Evolutionary conservation across 2,329 filamentous ascomycete species (phyloP).

Genomic region (Dactylellina sp.): DNA sequence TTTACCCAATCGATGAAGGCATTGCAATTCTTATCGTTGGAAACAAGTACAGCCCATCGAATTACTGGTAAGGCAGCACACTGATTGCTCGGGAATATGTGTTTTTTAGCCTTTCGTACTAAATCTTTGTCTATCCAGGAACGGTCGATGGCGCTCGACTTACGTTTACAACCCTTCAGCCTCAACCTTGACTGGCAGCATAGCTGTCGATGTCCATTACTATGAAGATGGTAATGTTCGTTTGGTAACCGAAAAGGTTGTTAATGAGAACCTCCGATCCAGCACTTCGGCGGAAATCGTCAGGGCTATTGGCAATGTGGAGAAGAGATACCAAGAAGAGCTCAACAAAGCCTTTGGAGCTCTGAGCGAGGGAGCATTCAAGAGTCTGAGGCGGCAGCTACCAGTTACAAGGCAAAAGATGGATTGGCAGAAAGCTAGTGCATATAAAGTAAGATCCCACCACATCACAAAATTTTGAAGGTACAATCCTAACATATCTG

Average conservation of each 20-base stretch:
- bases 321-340: constrained; percentile 96
- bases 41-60: constrained; percentile 97
- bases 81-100: too few relatives aligned
- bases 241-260: constrained; percentile 84
- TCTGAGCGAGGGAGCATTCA: constrained; percentile 94
- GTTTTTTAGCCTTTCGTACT: background rate
- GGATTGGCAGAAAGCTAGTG: constrained; percentile 98
- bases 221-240: constrained; percentile 99
- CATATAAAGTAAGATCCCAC: constrained; percentile 80
- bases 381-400: constrained; percentile 88
- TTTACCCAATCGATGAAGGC: constrained; percentile 82
- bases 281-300: constrained; percentile 76
- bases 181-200: constrained; percentile 76
- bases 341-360: constrained; percentile 89
- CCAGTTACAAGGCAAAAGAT: constrained; percentile 98
- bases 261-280: constrained; percentile 73
- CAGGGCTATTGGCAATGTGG: constrained; percentile 79
- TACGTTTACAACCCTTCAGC: constrained; percentile 82
- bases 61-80: constrained; percentile 99
- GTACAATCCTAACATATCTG: constrained; percentile 1
- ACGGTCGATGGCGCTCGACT: constrained; percentile 92
- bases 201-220: constrained; percentile 98
- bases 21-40: constrained; percentile 83
- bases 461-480: background rate
- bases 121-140: constrained; percentile 69